Evolutionary conservation across 768 basidiomycete species (phyloP), one percentile per base, ranked within the genome.

Genomic region (Cystobasidium ongulense): DNA sequence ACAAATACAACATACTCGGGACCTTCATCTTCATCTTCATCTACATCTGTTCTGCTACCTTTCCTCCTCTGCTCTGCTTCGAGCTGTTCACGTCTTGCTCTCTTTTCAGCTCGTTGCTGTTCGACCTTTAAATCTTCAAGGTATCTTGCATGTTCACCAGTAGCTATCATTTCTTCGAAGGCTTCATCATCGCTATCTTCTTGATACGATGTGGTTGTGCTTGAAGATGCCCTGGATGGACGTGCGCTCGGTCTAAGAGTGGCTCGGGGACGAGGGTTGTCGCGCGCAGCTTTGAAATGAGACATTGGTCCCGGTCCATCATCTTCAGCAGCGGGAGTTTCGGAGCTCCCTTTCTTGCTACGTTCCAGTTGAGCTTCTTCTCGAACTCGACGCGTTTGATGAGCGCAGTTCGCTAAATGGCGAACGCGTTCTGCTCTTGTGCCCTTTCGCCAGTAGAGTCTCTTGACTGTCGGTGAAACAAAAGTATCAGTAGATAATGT

Each of bases 361-460:
- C 57, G 25, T 59, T 59, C 25, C 29, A 29, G 57, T 21, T 59
- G 57, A 27, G 57, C 57, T 29, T 59, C 29, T 35, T 59, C 57
- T 8, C 57, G 11, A 15, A 59, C 25, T 29, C 57, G 57, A 15
- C 33, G 57, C 2, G 29, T 59, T 29, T 27, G 25, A 59, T 29
- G 57, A 59, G 27, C 29, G 35, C 63, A 64, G 29, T 39, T 31
- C 21, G 63, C 63, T 27, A 64, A 23, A 64, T 64, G 63, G 10
- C 36, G 25, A 1, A 64, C 17, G 5, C 63, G 63, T 46, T 46
- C 63, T 36, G 63, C 63, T 64, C 18, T 64, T 15, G 15, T 64
- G 63, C 11, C 41, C n/a, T 38, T 64, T 36, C 39, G 35, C 63
- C 63, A 64, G 38, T 64, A 64, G 21, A 64, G 23, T 27, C 63